Evolutionary conservation across 768 basidiomycete species (phyloP).

Genomic region (Suillus hirtellus): DNA sequence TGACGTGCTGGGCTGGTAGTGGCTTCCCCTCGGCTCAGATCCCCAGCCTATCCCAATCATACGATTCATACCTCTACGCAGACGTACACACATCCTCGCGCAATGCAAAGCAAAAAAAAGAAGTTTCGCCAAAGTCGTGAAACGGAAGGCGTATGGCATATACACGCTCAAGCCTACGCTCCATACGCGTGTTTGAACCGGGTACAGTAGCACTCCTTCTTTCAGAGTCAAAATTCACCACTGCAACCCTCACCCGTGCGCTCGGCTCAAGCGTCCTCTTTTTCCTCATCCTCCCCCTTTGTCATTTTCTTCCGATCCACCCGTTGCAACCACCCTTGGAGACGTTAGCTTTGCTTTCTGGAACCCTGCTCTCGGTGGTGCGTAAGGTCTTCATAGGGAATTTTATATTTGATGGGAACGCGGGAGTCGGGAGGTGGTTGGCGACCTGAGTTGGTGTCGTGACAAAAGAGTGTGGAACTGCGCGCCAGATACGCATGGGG

Average conservation of each 20-base stretch:
- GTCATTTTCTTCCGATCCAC: constrained; percentile 15
- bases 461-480: constrained; percentile 28
- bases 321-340: constrained; percentile 10
- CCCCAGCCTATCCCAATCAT: constrained; percentile 10
- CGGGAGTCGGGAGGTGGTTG: constrained; percentile 32
- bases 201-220: constrained; percentile 63
- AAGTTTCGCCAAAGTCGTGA: constrained; percentile 83
- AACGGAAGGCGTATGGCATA: constrained; percentile 79
- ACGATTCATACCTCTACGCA: constrained; percentile 35
- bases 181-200: background rate
- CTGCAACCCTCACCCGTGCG: constrained; percentile 63
- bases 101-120: constrained; percentile 93
- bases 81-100: constrained; percentile 71
- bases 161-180: constrained; percentile 16
- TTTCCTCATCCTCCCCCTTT: constrained; percentile 60
- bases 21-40: constrained; percentile 51
- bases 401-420: constrained; percentile 73
- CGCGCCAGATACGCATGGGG: constrained; percentile 16
- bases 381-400: constrained; percentile 52
- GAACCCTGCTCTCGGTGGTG: constrained; percentile 65
- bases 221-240: constrained; percentile 74
- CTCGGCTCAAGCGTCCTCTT: constrained; percentile 77
- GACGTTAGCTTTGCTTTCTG: constrained; percentile 57
- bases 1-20: constrained; percentile 93
- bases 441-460: constrained; percentile 39